Base-by-base conservation (phyloP, 1,284 basidiomycete species). In the Sutorius eximius region DNA sequence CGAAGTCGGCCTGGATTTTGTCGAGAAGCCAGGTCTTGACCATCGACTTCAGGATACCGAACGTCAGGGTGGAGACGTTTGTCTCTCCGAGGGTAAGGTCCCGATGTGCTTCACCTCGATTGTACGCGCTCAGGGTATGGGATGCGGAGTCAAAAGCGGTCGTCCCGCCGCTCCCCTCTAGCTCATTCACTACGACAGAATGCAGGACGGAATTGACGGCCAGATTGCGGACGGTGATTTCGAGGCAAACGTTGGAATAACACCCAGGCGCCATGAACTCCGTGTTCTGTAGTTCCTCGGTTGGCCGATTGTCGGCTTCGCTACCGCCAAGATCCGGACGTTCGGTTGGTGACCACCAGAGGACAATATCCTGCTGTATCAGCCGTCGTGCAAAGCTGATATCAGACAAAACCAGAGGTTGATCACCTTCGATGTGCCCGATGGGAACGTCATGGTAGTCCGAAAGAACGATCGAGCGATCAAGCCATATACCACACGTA, bases 341-440 rank as follows among this genome's bases (percentile, higher is more conserved):
- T 34, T 91, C 86, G 5, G 87, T 84, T 1, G 89, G 82, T 4
- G 96, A 96, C 97, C 97, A 99, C 97, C 97, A 99, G 2, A 99
- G 77, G 3, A 98, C 78, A 71, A 93, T 87, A 67, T 99, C 97
- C 60, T 97, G 91, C 52, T 87, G 86, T 49, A 86, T 77, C 44
- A 99, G 75, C 22, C 91, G 83, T 24, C 95, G 86, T 0, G 96
- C 92, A 67, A 98, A 96, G 61, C 89, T 91, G 56, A 99, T 81
- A 63, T 99, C 97, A 2, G 94, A 86, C 32, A 97, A 79, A 62
- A 91, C 82, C 18, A 98, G 75, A 2, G 93, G 87, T 48, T 94
- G 87, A 66, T 99, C 96, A 8, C 89, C 86, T 46, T 95, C 93
- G 47, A 99, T 81, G 70, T 99, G 95, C 3, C 88, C 93, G 11